Base-by-base conservation (phyloP, 164 flowering plant species). In the Aristolochia californica region DNA sequence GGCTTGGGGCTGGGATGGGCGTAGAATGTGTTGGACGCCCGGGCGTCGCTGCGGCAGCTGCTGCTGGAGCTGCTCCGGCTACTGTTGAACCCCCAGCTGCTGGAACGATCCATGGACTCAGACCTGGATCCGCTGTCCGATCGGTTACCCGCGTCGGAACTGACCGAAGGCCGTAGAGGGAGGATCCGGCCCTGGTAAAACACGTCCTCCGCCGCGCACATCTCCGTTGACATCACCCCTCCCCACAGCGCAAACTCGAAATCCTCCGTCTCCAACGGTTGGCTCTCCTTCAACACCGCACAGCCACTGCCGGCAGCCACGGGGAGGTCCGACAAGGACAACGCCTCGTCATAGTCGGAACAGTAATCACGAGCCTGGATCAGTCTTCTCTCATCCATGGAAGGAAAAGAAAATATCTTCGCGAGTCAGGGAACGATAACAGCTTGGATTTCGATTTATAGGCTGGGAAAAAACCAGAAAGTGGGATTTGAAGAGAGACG, bases 151-250 rank as follows among this genome's bases (percentile, higher is more conserved):
- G 54, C 27, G 54, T 74, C 80, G 10, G 77, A 76, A 53, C 75
- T 70, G 15, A 75, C 59, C 0, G 87, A 81, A 57, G 68, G 77
- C 16, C 85, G 81, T 14, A 75, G 40, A 0, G 91, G 91, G 10
- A 82, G 73, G 20, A 84, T 77, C 64, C 74, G 80, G 47, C 90
- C 90, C 25, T 64, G 58, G 61, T 71, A 84, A 74, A 84, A 84
- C 12, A 84, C 73, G 15, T 82, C 87, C 55, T 82, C 91, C 0
- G 87, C 91, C 0, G 74, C 70, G 27, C 85, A 78, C 87, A 80
- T 80, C 54, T 50, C 54, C 40, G 40, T 8, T 12, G 40, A 1
- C 10, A 12, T 8, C 40, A 12, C 0, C 40, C 27, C 54, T 15
- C 13, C 54, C 54, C 54, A 50, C 15, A 26, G 26, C 54, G 27